These are phyloP conservation scores for Berkeleyomyces basicola DNA, from an alignment of 2,329 filamentous ascomycete genomes.

Conservation along the genomic window DNA sequence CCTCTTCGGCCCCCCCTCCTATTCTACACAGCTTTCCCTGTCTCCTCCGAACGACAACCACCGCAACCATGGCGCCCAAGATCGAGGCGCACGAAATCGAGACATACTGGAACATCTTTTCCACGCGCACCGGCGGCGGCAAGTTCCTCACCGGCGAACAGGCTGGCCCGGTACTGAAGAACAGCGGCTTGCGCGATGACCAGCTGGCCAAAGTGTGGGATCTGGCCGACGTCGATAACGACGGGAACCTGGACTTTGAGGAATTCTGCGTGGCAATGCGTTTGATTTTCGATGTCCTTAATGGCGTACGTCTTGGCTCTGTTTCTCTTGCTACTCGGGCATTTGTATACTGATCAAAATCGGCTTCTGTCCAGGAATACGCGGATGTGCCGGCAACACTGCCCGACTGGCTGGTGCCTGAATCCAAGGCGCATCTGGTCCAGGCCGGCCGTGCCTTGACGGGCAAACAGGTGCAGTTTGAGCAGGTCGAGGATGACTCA, in stretches of 20 bases:
- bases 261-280: conserved; percentile 99
- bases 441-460: conserved; percentile 67
- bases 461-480: conserved; percentile 66
- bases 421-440: conserved; percentile 82
- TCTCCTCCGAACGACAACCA: neutral
- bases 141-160: conserved; percentile 45
- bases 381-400: conserved; percentile 69
- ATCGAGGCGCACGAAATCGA: conserved; percentile 47
- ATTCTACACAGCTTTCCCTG: neutral
- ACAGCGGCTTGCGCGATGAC: conserved; percentile 44
- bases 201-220: conserved; percentile 98
- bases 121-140: conserved; percentile 40
- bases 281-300: conserved; percentile 91
- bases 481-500: conserved; percentile 66
- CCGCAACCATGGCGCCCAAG: conserved; percentile 37
- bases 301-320: conserved; percentile 49
- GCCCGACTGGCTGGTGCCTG: conserved; percentile 93
- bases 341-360: neutral
- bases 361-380: conserved; percentile 48
- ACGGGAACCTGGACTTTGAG: conserved; percentile 96
- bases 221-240: conserved; percentile 88
- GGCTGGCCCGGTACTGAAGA: conserved; percentile 45
- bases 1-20: neutral
- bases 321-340: neutral
- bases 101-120: conserved; percentile 51